phyloP scores from a whole-genome alignment of 352 stramenopile species.

The Sclerospora graminicola region DNA sequence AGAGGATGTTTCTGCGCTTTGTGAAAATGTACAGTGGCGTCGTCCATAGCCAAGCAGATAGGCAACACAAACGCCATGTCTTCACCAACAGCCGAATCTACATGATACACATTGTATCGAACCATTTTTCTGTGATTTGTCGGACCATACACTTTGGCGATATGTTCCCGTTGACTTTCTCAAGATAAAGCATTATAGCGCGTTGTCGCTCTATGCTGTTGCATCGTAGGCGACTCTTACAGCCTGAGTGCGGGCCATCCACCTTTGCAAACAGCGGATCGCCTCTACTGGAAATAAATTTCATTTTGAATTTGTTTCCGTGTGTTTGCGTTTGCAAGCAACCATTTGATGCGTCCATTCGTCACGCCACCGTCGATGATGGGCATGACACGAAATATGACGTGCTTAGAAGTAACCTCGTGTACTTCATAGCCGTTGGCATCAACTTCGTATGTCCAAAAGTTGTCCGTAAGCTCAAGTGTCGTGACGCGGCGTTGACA shows the following conservation, averaged over 20 bases:
- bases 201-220: slow-evolving; percentile 26
- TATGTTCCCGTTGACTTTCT: slow-evolving; percentile 18
- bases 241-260: slow-evolving; percentile 22
- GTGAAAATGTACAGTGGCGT: slow-evolving; percentile 21
- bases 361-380: slow-evolving; percentile 12
- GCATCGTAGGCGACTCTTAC: slow-evolving; percentile 21
- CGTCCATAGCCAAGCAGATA: slow-evolving; percentile 31
- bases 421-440: slow-evolving; percentile 22
- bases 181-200: slow-evolving; percentile 23
- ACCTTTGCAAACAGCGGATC: slow-evolving; percentile 26
- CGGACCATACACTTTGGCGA: slow-evolving; percentile 29
- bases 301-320: slow-evolving; percentile 15
- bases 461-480: slow-evolving; percentile 30
- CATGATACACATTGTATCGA: slow-evolving; percentile 15
- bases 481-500: slow-evolving; percentile 22
- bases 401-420: slow-evolving; percentile 16
- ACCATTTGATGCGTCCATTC: slow-evolving; percentile 24
- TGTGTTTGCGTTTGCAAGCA: slow-evolving; percentile 24
- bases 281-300: slow-evolving; percentile 21
- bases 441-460: slow-evolving; percentile 24
- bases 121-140: slow-evolving; percentile 11
- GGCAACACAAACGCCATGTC: slow-evolving; percentile 24
- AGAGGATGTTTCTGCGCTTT: slow-evolving; percentile 11
- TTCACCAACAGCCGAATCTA: slow-evolving; percentile 27
- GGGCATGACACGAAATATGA: slow-evolving; percentile 24